Percentiles rank a stretch among this genome's conserved stretches.
Evolutionary conservation across 208 protist species (phyloP).

Genomic region (Naegleria gruberi): DNA sequence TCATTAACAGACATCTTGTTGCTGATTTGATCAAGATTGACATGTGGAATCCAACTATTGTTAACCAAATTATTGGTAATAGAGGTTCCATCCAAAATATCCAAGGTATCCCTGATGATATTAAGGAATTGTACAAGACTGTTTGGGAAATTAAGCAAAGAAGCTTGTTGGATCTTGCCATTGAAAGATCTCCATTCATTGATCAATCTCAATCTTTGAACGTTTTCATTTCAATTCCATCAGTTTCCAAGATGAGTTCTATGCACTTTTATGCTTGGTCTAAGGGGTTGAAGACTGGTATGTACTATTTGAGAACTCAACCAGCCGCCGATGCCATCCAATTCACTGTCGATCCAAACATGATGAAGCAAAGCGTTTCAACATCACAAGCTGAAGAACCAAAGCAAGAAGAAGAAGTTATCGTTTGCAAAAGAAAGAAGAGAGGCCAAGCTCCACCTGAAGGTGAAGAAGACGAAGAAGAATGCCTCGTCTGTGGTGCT

Average conservation of each 20-base stretch:
- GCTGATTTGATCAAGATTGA: slow-evolving; percentile 81
- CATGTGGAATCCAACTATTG: slow-evolving; percentile 83
- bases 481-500: neutral
- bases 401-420: neutral
- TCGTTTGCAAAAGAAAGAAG: neutral
- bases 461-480: neutral
- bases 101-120: slow-evolving; percentile 77
- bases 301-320: slow-evolving; percentile 93
- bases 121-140: slow-evolving; percentile 94
- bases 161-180: slow-evolving; percentile 96
- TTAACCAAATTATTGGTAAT: slow-evolving; percentile 88
- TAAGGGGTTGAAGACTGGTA: slow-evolving; percentile 97
- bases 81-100: slow-evolving; percentile 91
- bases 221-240: slow-evolving; percentile 91
- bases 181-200: slow-evolving; percentile 95
- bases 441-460: neutral
- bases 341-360: slow-evolving; percentile 90
- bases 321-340: slow-evolving; percentile 98
- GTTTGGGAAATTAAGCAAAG: slow-evolving; percentile 98
- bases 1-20: slow-evolving; percentile 97
- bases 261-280: slow-evolving; percentile 99
- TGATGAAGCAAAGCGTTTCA: slow-evolving; percentile 48
- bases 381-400: slow-evolving; percentile 43
- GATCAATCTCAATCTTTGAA: slow-evolving; percentile 98
- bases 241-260: slow-evolving; percentile 87